Percentiles rank a stretch among this genome's conserved stretches.
These are phyloP conservation scores for Penicillium sp. DNA, from an alignment of 2,329 filamentous ascomycete genomes.

Conservation along the genomic window DNA sequence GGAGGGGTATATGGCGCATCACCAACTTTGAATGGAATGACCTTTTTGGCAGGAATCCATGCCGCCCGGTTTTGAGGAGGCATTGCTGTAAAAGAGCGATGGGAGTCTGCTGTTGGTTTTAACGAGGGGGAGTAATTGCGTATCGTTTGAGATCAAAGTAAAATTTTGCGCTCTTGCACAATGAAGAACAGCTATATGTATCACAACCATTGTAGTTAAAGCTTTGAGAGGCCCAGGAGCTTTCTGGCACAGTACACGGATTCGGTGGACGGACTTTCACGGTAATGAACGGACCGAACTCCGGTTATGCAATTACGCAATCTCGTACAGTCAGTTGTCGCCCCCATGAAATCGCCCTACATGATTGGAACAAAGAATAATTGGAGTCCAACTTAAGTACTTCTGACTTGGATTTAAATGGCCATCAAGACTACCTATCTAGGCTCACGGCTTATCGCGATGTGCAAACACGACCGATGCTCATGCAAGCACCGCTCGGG, in stretches of 20 bases:
- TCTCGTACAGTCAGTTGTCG: neutral
- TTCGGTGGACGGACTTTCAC: neutral
- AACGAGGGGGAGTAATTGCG: too few relatives aligned
- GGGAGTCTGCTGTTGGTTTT: neutral
- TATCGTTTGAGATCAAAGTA: too few relatives aligned
- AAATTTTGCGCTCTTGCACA: neutral
- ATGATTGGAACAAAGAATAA: too few relatives aligned
- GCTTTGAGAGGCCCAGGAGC: neutral
- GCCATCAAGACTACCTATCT: too few relatives aligned
- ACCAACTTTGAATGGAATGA: conserved; percentile 30
- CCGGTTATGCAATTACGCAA: neutral
- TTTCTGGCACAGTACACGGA: neutral
- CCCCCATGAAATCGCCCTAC: too few relatives aligned
- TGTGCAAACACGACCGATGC: too few relatives aligned
- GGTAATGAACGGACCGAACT: neutral
- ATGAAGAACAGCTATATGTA: neutral
- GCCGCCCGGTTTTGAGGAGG: conserved; percentile 9
- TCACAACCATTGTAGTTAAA: neutral
- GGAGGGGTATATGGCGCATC: conserved; percentile 39
- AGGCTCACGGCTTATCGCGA: too few relatives aligned
- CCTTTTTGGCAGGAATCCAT: conserved; percentile 3
- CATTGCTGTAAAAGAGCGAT: neutral
- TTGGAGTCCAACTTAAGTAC: too few relatives aligned
- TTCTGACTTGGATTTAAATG: too few relatives aligned
- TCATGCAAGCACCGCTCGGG: too few relatives aligned